Conservation (phyloP, 768 basidiomycete genomes). For the Tulasnella calospora region DNA sequence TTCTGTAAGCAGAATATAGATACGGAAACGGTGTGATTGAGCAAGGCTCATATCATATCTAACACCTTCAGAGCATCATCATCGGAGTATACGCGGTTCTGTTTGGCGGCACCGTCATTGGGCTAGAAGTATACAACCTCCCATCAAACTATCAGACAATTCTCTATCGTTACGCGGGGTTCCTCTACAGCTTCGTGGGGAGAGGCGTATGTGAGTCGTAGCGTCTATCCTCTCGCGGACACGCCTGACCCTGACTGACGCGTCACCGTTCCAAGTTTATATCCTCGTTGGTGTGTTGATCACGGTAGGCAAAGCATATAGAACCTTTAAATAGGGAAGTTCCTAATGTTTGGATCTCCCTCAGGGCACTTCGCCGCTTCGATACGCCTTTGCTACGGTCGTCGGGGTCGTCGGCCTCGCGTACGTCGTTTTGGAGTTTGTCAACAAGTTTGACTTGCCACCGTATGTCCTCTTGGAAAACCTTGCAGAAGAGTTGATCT, state of each 20-base stretch:
- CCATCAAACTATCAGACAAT: conserved; percentile 36
- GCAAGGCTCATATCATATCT: not conserved
- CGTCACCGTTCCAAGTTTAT: conserved; percentile 2
- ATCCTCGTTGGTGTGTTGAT: conserved; percentile 24
- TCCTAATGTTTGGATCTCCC: not conserved
- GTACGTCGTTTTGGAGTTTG: conserved; percentile 36
- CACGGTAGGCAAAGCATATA: not conserved
- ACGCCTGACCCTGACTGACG: not conserved
- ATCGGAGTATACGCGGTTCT: conserved; percentile 37
- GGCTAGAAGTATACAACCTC: conserved; percentile 35
- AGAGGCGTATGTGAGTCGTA: conserved; percentile 37
- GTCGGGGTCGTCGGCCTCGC: conserved; percentile 35
- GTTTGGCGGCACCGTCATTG: conserved; percentile 35
- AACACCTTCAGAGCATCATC: conserved; percentile 32
- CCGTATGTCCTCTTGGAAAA: conserved; percentile 31
- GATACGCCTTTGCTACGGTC: conserved; percentile 36
- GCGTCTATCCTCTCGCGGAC: not conserved
- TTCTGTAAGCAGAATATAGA: conserved; percentile 14
- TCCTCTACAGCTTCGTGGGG: conserved; percentile 38
- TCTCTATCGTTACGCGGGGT: conserved; percentile 37
- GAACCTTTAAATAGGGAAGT: not conserved
- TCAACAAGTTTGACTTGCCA: conserved; percentile 36
- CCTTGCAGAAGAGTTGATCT: not conserved
- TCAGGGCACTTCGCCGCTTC: conserved; percentile 34
- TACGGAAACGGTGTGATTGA: not conserved